phyloP scores from a whole-genome alignment of 257 asterid species.

The Fraxinus quadrangulata region DNA sequence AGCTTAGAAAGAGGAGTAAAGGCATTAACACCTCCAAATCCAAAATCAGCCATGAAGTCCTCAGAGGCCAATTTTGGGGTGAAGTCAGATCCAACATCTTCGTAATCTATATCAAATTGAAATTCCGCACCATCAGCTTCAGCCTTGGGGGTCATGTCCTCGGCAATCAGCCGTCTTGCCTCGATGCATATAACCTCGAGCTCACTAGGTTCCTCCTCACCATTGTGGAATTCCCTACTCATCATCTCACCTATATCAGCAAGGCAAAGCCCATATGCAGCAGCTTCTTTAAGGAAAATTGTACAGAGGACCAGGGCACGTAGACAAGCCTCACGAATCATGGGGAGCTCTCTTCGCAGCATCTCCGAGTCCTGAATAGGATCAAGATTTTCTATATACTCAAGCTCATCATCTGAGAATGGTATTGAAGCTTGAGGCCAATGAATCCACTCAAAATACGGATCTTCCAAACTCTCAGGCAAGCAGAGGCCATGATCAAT shows the following conservation, averaged over 20 bases:
- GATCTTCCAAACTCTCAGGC: constrained; percentile 93
- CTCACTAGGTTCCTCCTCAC: constrained; percentile 96
- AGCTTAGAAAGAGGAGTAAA: constrained; percentile 62
- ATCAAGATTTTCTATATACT: constrained; percentile 72
- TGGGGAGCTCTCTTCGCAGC: constrained; percentile 83
- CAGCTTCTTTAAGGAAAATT: constrained; percentile 84
- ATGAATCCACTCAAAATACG: constrained; percentile 97
- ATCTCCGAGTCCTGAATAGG: constrained; percentile 70
- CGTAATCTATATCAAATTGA: constrained; percentile 77
- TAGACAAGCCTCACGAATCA: constrained; percentile 91
- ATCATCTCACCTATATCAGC: constrained; percentile 99
- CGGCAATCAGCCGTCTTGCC: constrained; percentile 65
- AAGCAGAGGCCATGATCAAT: constrained; percentile 96
- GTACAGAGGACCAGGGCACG: constrained; percentile 78
- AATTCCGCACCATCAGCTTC: constrained; percentile 57
- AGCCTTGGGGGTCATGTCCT: constrained; percentile 55
- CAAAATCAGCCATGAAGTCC: constrained; percentile 41
- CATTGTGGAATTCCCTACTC: constrained; percentile 82
- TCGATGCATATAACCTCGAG: constrained; percentile 89
- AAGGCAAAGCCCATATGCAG: constrained; percentile 74
- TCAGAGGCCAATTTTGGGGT: constrained; percentile 40
- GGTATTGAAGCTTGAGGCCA: constrained; percentile 99
- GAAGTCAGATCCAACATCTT: constrained; percentile 46
- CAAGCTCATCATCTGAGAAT: constrained; percentile 88
- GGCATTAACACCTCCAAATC: constrained; percentile 52